A percentile compares a stretch with the other conserved stretches of the same genome.
These are phyloP conservation scores for Ceratobasidium sp. DNA, from an alignment of 1,284 basidiomycete genomes.

Conservation along the genomic window DNA sequence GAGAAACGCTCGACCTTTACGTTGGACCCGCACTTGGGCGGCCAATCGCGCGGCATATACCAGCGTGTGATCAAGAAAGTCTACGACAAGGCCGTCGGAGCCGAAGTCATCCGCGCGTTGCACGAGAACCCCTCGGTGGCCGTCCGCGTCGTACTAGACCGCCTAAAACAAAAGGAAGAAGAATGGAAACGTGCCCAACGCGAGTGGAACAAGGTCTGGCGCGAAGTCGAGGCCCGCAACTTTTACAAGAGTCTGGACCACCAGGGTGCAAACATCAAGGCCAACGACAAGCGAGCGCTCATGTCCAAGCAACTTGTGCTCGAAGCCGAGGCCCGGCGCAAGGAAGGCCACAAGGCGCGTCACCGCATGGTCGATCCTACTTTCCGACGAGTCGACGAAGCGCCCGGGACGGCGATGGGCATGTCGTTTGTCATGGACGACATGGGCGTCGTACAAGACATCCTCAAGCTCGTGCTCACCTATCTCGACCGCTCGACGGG, in stretches of 20 bases:
- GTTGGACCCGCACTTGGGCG: slow-evolving; percentile 88
- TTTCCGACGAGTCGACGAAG: slow-evolving; percentile 55
- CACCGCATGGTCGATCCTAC: slow-evolving; percentile 74
- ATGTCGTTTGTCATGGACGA: slow-evolving; percentile 63
- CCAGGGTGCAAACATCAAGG: slow-evolving; percentile 94
- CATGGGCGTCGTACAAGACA: slow-evolving; percentile 82
- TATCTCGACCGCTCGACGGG: slow-evolving; percentile 87
- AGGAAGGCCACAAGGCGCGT: slow-evolving; percentile 75
- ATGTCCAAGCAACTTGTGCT: slow-evolving; percentile 88
- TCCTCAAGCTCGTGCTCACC: slow-evolving; percentile 86
- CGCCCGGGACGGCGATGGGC: neutral
- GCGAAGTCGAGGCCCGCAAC: slow-evolving; percentile 95
- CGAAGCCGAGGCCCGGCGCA: slow-evolving; percentile 84
- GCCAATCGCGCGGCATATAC: slow-evolving; percentile 87
- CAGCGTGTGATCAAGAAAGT: slow-evolving; percentile 95
- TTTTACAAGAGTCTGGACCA: slow-evolving; percentile 98
- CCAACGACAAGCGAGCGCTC: slow-evolving; percentile 94
- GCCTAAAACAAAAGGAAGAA: slow-evolving; percentile 94
- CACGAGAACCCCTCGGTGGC: slow-evolving; percentile 92
- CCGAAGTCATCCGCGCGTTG: slow-evolving; percentile 87
- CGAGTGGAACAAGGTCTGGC: slow-evolving; percentile 97
- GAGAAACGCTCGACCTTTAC: slow-evolving; percentile 88
- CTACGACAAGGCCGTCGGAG: slow-evolving; percentile 82
- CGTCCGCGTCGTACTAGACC: slow-evolving; percentile 88
- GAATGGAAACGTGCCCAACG: slow-evolving; percentile 96